Evolutionary conservation across 805 yeast species (phyloP), one percentile per base, ranked within the genome.

Genomic region (Myxozyma melibiosi): DNA sequence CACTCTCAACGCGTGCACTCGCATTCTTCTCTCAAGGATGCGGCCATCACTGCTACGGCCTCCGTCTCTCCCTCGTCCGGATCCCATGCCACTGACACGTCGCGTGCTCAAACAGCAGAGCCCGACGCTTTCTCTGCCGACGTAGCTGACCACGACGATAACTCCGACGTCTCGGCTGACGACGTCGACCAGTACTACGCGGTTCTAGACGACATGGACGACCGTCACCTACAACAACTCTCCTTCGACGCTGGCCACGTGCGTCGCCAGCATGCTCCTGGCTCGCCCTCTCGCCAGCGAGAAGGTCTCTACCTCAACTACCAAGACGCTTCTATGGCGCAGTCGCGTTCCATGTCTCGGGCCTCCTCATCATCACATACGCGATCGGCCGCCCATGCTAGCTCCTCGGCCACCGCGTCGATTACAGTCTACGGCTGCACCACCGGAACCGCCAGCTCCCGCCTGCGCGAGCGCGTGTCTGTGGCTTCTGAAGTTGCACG

Each of bases 61-160:
- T 33, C 50, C 9, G 40, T 24, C 31, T 34, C 50, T 13, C 31
- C 50, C 31, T 45, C 50, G 22, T 45, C 50, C 25, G 31, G 50
- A 31, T 45, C 50, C 5, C 39, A 33, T 31, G 34, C 18, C n/a
- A 35, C 22, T 14, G 34, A 31, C 40, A 34, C 40, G 6, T 34
- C 50, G 25, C 50, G 40, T 20, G 28, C 20, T 18, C 40, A 24
- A 16, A 33, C 37, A 8, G 31, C n/a, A 8, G 47, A 43, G 37
- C 47, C 28, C 4, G 40, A 45, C 9, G 34, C 30, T 18, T 9
- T 18, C 20, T 39, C 33, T 7, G 33, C 14, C 7, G 31, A 33
- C 50, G 45, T 57, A 8, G 64, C 61, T 13, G 40, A 11, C 38
- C 39, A 50, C 24, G 40, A 40, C 31, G 41, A 39, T 20, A 8